Base-by-base conservation (phyloP, 164 flowering plant species). In the Chimonanthus praecox region DNA sequence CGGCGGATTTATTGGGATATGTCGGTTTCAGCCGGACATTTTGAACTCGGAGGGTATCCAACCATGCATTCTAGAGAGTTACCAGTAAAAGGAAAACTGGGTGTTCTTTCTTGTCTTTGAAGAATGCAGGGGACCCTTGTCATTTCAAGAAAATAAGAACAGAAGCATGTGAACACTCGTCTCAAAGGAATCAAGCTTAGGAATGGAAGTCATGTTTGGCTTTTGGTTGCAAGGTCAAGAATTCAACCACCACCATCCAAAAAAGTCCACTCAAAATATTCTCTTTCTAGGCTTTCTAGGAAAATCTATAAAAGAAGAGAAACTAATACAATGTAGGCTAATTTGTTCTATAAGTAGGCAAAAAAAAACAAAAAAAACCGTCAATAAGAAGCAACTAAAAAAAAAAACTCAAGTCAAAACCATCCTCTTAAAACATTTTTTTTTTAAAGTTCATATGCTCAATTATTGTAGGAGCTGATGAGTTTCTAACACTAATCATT, bases 121-220 rank as follows among this genome's bases (percentile, higher is more conserved):
- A 16, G 18, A 68, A n/a, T 47, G 64, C 10, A 15, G 48, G 44
- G 10, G 64, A 15, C 21, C 65, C 4, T 58, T 45, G 44, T 20
- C 13, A 64, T 33, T 64, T 54, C 47, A 43, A 20, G 48, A 5
- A 33, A 11, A 43, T 10, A 54, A 13, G 7, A 7, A 20, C 4
- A 68, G 5, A 2, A 68, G 45, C 60, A 54, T 54, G 60, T 54
- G 60, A 9, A 11, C 48, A 16, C 15, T 48, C 54, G 11, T 68
- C 47, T 43, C 54, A 47, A 33, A 47, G 43, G 47, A 2, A 18
- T 71, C 58, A 46, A 18, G 64, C 47, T 49, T 49, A 4, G 33
- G 67, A 61, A 71, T 62, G 67, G 67, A 71, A 62, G 18, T 62
- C 44, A 54, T 4, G n/a, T 62, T 21, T 71, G 33, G 49, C 49